These are phyloP conservation scores for Trifolium fragiferum DNA, from an alignment of 306 rosid genomes.

Conservation along the genomic window DNA sequence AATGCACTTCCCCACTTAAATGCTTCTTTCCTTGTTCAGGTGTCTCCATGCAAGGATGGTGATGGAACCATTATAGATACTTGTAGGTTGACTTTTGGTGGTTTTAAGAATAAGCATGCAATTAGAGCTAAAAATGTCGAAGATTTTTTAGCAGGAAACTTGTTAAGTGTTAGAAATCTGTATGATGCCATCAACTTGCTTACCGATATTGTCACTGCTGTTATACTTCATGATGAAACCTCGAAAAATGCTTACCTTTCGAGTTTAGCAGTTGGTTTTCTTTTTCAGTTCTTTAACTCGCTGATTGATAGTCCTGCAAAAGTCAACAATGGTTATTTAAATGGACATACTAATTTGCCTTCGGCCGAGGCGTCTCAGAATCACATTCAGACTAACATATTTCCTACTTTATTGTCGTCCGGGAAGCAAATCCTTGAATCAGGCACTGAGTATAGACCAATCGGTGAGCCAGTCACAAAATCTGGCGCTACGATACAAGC, in stretches of 20 bases:
- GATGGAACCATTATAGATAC: conserved; percentile 49
- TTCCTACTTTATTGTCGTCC: conserved; percentile 54
- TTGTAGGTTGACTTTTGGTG: conserved; percentile 78
- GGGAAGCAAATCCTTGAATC: conserved; percentile 64
- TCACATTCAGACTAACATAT: conserved; percentile 29
- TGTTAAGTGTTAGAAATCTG: conserved; percentile 50
- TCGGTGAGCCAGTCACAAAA: conserved; percentile 71
- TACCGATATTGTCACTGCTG: conserved; percentile 41
- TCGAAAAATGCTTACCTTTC: conserved; percentile 59
- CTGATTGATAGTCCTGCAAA: conserved; percentile 46
- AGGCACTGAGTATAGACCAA: conserved; percentile 58
- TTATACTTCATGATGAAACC: conserved; percentile 63
- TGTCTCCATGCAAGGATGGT: conserved; percentile 56
- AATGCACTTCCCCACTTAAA: conserved; percentile 72
- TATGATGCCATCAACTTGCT: conserved; percentile 63
- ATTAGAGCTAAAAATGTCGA: conserved; percentile 74
- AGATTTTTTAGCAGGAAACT: conserved; percentile 64
- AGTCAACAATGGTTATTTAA: conserved; percentile 35
- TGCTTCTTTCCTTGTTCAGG: conserved; percentile 80
- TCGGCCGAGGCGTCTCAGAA: conserved; percentile 33
- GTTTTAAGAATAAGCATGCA: conserved; percentile 72
- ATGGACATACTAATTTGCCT: conserved; percentile 20
- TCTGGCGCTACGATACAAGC: conserved; percentile 83
- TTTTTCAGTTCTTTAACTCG: conserved; percentile 73
- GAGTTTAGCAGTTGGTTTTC: conserved; percentile 82